Percentiles rank a stretch among this genome's conserved stretches.
Evolutionary conservation across 1,139 yeast genomes (phyloP).

Genomic region (Geotrichum candidum): DNA sequence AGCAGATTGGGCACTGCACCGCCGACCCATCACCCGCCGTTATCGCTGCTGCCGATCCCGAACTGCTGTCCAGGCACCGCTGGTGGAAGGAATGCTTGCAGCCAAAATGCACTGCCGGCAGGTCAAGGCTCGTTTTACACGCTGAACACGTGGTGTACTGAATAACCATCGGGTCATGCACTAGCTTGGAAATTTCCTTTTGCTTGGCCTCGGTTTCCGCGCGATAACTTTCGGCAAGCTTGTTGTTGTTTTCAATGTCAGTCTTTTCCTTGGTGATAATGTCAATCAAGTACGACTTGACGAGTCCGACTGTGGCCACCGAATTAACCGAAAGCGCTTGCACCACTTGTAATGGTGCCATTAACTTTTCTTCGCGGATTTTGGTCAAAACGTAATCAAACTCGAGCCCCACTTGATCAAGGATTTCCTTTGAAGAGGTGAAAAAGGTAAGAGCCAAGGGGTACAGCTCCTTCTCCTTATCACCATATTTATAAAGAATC

Average conservation of each 20-base stretch:
- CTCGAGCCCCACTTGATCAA: constrained; percentile 50
- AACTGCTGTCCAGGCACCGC: constrained; percentile 51
- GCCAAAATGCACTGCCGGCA: constrained; percentile 78
- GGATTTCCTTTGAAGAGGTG: constrained; percentile 51
- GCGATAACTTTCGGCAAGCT: constrained; percentile 62
- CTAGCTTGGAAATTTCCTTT: constrained; percentile 47
- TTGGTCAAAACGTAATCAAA: constrained; percentile 48
- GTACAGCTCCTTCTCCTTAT: constrained; percentile 57
- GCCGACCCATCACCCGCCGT: constrained; percentile 18
- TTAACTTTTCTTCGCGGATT: constrained; percentile 48
- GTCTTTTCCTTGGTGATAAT: constrained; percentile 54
- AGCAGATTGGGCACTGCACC: constrained; percentile 64
- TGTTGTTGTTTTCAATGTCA: constrained; percentile 64
- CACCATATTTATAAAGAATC: constrained; percentile 56
- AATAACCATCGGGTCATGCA: constrained; percentile 52
- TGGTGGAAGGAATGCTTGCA: constrained; percentile 88
- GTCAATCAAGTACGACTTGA: constrained; percentile 63
- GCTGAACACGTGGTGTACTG: constrained; percentile 67
- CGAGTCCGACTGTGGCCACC: constrained; percentile 65
- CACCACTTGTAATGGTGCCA: constrained; percentile 73
- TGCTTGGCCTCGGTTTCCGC: constrained; percentile 56
- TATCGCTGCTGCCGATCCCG: constrained; percentile 1
- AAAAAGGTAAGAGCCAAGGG: constrained; percentile 60
- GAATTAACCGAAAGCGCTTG: constrained; percentile 60
- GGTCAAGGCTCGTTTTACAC: constrained; percentile 64